These are phyloP conservation scores for Rehmannia glutinosa DNA, from an alignment of 257 asterid species.

Conservation along the genomic window DNA sequence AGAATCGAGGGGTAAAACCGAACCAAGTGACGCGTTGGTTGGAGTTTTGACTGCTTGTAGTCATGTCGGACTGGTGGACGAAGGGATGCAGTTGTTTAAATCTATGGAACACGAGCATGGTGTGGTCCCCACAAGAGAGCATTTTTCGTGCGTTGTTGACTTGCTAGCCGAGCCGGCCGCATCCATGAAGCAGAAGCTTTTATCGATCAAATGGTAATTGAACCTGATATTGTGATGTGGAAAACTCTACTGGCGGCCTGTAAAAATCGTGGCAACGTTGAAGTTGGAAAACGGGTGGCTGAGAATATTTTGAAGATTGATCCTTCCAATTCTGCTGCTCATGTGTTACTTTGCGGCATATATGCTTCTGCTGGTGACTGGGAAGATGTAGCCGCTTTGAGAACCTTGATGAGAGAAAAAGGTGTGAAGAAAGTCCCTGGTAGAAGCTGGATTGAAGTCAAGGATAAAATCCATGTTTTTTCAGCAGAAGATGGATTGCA, in stretches of 20 bases:
- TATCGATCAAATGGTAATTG: conserved; percentile 30
- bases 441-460: conserved; percentile 64
- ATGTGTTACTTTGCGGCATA: conserved; percentile 51
- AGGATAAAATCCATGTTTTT: conserved; percentile 47
- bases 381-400: conserved; percentile 51
- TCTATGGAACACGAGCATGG: conserved; percentile 54
- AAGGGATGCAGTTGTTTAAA: conserved; percentile 57
- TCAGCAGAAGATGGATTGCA: conserved; percentile 61
- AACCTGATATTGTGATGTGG: conserved; percentile 67
- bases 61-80: conserved; percentile 69
- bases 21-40: conserved; percentile 64
- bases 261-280: conserved; percentile 39
- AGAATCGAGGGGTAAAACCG: conserved; percentile 43
- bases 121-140: conserved; percentile 61
- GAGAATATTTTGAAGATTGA: conserved; percentile 55
- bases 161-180: conserved; percentile 66
- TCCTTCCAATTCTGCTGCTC: conserved; percentile 57
- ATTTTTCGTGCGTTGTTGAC: conserved; percentile 62
- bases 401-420: conserved; percentile 56
- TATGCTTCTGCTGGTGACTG: conserved; percentile 63
- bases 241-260: conserved; percentile 66
- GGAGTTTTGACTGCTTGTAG: conserved; percentile 85
- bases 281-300: conserved; percentile 61
- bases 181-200: conserved; percentile 61
- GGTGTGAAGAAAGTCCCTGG: conserved; percentile 63